These are phyloP conservation scores for Asterophora parasitica DNA, from an alignment of 768 basidiomycete species.

Conservation along the genomic window DNA sequence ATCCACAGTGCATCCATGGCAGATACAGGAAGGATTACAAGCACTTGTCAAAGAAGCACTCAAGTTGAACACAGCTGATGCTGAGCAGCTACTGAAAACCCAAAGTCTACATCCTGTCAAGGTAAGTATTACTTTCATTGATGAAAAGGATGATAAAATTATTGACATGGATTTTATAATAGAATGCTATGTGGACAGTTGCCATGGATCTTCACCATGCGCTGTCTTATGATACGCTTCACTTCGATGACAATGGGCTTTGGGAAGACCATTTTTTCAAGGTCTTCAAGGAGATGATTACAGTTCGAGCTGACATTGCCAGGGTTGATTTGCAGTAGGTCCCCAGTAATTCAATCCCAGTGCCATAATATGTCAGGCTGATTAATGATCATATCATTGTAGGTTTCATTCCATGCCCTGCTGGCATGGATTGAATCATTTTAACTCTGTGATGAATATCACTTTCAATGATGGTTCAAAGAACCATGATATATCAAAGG, in stretches of 20 bases:
- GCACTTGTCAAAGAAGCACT: no score
- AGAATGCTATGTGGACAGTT: no score
- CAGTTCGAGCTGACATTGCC: constrained; percentile 5
- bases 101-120: no score
- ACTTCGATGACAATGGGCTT: constrained; percentile 30
- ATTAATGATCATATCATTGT: not conserved
- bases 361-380: not conserved
- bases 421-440: constrained; percentile 11
- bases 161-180: no score
- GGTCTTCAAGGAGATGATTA: constrained; percentile 20
- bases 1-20: no score
- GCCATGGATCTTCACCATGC: constrained; percentile 29
- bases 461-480: constrained; percentile 12
- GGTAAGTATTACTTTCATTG: no score
- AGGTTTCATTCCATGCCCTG: constrained; percentile 7
- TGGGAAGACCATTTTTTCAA: constrained; percentile 29
- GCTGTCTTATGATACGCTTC: constrained; percentile 35
- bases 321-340: constrained; percentile 24
- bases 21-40: no score
- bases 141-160: no score
- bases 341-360: not conserved
- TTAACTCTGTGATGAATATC: constrained; percentile 8
- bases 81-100: no score
- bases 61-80: no score
- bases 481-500: constrained; percentile 11